phyloP scores from a whole-genome alignment of 768 basidiomycete genomes.

The Calocybe cyanea region DNA sequence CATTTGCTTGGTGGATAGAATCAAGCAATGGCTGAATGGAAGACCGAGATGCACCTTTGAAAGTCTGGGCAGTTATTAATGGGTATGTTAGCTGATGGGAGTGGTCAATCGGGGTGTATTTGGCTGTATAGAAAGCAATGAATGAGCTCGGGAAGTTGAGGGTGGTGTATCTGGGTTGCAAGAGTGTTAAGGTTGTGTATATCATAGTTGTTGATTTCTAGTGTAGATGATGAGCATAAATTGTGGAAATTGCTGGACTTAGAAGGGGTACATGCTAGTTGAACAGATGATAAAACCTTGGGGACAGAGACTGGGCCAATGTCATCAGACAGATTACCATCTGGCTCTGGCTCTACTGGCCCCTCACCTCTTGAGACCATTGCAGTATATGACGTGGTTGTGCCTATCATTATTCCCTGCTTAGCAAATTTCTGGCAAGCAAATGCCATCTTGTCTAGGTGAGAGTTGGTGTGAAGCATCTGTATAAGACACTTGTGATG shows the following conservation, averaged over 20 bases:
- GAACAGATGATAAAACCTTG: background rate
- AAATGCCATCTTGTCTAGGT: constrained; percentile 14
- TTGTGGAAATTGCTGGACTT: background rate
- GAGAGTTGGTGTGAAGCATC: constrained; percentile 13
- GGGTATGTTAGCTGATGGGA: constrained; percentile 6
- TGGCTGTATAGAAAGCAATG: constrained; percentile 13
- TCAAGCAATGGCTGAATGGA: constrained; percentile 24
- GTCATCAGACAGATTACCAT: background rate
- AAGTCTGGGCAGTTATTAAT: constrained; percentile 17
- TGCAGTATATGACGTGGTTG: background rate
- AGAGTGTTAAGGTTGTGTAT: constrained; percentile 6
- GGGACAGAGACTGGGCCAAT: background rate
- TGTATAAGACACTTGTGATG: constrained; percentile 13
- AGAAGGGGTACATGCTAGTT: background rate
- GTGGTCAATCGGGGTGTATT: constrained; percentile 12
- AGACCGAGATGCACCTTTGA: constrained; percentile 17
- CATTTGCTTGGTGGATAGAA: constrained; percentile 32
- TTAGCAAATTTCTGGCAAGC: background rate
- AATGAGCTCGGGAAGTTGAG: constrained; percentile 11
- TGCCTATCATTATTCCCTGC: too few species aligned
- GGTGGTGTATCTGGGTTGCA: constrained; percentile 8
- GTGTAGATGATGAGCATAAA: background rate
- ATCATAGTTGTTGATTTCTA: constrained; percentile 8
- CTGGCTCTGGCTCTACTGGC: background rate
- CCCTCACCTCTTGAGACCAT: background rate